phyloP scores from a whole-genome alignment of 306 rosid genomes.

The Vachellia pachyceras region DNA sequence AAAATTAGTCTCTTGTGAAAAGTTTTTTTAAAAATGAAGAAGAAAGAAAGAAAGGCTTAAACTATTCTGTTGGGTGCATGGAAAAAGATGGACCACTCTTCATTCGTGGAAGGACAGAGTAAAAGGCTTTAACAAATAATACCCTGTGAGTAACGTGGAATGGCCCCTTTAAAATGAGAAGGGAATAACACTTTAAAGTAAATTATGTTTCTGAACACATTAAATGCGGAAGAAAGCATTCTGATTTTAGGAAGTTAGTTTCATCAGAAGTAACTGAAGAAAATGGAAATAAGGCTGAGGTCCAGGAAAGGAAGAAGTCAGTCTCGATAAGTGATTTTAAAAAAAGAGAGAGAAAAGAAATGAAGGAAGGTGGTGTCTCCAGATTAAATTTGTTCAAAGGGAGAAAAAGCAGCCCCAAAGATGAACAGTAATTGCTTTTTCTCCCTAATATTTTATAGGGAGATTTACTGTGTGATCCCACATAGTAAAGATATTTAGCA shows the following conservation, averaged over 20 bases:
- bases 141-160: background rate
- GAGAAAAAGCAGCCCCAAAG: background rate
- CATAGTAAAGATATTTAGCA: no score
- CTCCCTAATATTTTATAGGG: no score
- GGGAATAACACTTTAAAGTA: background rate
- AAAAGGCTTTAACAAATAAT: background rate
- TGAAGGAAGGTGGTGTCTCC: slow-evolving; percentile 5
- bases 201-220: background rate
- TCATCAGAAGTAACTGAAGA: background rate
- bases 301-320: background rate
- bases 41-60: background rate
- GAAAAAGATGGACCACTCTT: background rate
- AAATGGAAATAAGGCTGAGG: slow-evolving; percentile 15
- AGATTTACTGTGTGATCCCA: no score
- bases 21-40: no score
- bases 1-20: background rate
- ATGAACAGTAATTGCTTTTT: background rate
- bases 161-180: background rate
- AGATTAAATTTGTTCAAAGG: slow-evolving; percentile 9
- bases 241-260: slow-evolving; percentile 24
- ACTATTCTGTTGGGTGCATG: background rate
- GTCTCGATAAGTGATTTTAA: slow-evolving; percentile 2
- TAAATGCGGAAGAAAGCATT: slow-evolving; percentile 2
- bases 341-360: background rate
- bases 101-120: background rate